Evolutionary conservation across 139 green algal species (phyloP).

Genomic region (Desmodesmus armatus): DNA sequence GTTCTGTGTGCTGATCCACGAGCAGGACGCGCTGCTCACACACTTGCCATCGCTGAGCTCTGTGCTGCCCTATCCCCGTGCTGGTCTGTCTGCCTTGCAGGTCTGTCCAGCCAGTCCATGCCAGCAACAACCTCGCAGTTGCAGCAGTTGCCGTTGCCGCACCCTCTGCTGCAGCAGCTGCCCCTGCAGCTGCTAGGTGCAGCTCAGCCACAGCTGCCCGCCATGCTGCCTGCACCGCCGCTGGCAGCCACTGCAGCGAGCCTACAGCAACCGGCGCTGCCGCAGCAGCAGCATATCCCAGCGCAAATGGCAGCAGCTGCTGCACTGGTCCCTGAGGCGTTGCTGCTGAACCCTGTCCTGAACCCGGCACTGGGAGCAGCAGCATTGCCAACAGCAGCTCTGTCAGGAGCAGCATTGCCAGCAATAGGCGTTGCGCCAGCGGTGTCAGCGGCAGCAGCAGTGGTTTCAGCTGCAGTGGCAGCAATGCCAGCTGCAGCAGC

Average conservation of each 20-base stretch:
- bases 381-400: neutral
- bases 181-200: neutral
- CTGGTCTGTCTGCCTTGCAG: no score
- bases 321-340: neutral
- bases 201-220: neutral
- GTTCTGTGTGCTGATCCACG: no score
- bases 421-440: no score
- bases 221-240: neutral
- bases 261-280: neutral
- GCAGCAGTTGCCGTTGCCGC: neutral
- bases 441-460: neutral
- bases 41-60: no score
- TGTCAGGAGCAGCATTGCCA: slow-evolving; percentile 5
- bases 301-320: slow-evolving; percentile 4
- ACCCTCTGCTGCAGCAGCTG: neutral
- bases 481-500: slow-evolving; percentile 20
- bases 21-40: no score
- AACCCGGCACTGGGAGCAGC: slow-evolving; percentile 1
- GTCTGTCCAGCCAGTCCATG: no score
- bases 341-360: neutral
- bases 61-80: no score
- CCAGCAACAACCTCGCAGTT: no score
- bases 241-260: neutral
- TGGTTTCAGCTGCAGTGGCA: slow-evolving; percentile 32
- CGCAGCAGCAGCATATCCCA: neutral